Evolutionary conservation across 257 asterid species (phyloP).

Genomic region (Cordia subcordata): DNA sequence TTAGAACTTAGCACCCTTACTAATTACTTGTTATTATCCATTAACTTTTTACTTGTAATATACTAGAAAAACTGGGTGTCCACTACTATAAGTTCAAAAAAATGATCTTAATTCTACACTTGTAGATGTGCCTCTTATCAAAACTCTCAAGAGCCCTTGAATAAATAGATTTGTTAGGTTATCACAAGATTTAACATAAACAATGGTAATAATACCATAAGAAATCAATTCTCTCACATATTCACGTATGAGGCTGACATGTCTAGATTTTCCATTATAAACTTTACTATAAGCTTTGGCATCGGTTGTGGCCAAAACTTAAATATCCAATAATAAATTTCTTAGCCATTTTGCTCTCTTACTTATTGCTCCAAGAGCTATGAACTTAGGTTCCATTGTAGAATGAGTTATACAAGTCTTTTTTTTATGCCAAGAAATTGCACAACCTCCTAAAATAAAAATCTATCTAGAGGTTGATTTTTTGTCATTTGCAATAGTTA

Average conservation of each 20-base stretch:
- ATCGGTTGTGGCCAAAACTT: not conserved
- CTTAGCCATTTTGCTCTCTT: constrained; percentile 7
- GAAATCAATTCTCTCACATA: not conserved
- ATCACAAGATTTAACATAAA: not conserved
- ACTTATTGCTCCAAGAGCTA: not conserved
- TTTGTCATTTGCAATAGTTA: not conserved
- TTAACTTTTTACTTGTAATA: no score
- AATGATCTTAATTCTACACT: no score
- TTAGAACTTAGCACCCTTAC: no score
- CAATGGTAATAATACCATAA: not conserved
- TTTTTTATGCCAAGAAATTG: not conserved
- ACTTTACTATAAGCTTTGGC: not conserved
- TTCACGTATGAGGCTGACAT: not conserved
- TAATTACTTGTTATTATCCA: no score
- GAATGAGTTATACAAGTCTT: not conserved
- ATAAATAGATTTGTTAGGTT: constrained; percentile 2
- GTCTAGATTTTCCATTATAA: constrained; percentile 3
- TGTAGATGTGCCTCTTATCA: not conserved
- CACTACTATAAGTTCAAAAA: no score
- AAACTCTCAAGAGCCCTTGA: not conserved
- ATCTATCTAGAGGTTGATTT: not conserved
- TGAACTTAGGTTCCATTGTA: not conserved
- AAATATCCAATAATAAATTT: not conserved
- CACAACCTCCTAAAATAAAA: not conserved
- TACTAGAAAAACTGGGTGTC: no score